Conservation (phyloP, 805 yeast genomes). For the Starmera quercuum region DNA sequence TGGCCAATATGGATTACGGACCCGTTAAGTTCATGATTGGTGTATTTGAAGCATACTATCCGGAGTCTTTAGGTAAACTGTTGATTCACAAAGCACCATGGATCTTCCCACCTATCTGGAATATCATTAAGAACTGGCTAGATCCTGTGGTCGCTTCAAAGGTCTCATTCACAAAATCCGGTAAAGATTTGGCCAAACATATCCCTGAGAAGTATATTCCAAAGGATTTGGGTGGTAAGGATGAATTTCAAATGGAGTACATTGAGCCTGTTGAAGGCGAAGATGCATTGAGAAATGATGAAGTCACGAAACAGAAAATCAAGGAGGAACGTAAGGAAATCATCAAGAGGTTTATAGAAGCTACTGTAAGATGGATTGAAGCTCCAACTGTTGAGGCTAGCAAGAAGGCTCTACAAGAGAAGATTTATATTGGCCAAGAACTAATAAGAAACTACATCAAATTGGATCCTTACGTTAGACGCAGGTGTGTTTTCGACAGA, state of each 20-base stretch:
- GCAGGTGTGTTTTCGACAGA: slow-evolving; percentile 74
- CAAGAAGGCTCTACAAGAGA: slow-evolving; percentile 41
- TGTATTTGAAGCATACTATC: slow-evolving; percentile 93
- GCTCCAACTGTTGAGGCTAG: slow-evolving; percentile 44
- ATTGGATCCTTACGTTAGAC: slow-evolving; percentile 78
- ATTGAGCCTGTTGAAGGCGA: slow-evolving; percentile 51
- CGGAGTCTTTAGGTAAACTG: slow-evolving; percentile 81
- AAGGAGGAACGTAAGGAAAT: slow-evolving; percentile 47
- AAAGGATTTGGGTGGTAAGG: slow-evolving; percentile 67
- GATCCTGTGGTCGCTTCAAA: slow-evolving; percentile 95
- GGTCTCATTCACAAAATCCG: slow-evolving; percentile 70
- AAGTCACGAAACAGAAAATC: slow-evolving; percentile 37
- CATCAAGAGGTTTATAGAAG: slow-evolving; percentile 44
- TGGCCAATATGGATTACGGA: slow-evolving; percentile 87
- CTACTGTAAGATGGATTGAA: slow-evolving; percentile 77
- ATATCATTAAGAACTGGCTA: slow-evolving; percentile 83
- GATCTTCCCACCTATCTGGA: slow-evolving; percentile 95
- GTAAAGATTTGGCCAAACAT: slow-evolving; percentile 57
- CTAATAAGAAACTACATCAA: slow-evolving; percentile 56
- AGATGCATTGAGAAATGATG: slow-evolving; percentile 40
- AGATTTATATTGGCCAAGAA: slow-evolving; percentile 41
- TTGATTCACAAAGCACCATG: slow-evolving; percentile 94
- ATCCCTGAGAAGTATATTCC: slow-evolving; percentile 60
- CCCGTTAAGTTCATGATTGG: slow-evolving; percentile 86
- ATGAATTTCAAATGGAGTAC: slow-evolving; percentile 50